Conservation (phyloP, 495 filamentous ascomycete species). For the Filosporella fistucella region DNA sequence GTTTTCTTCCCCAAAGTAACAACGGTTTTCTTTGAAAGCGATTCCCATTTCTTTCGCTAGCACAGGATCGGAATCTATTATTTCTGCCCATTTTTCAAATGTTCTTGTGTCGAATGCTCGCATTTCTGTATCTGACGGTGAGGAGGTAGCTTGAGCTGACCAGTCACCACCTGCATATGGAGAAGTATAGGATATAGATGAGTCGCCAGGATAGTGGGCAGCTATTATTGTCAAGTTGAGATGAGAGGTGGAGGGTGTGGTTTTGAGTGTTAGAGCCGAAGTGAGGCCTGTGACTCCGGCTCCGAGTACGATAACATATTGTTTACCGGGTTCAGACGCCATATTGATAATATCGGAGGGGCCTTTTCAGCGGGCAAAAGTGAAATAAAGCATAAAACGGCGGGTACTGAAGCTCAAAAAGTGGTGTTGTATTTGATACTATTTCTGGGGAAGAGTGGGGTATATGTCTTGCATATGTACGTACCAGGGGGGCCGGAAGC, state of each 20-base stretch:
- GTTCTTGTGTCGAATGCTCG: conserved; percentile 41
- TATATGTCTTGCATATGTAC: no score
- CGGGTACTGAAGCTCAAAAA: no score
- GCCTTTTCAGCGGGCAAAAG: no score
- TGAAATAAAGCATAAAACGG: no score
- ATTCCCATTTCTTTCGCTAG: conserved; percentile 9
- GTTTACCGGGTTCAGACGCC: not conserved
- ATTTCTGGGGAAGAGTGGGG: no score
- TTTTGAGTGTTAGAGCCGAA: conserved; percentile 32
- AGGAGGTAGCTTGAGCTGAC: conserved; percentile 6
- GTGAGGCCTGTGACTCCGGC: conserved; percentile 40
- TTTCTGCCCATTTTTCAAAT: conserved; percentile 38
- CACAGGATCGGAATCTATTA: conserved; percentile 10
- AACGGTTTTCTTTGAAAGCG: conserved; percentile 1
- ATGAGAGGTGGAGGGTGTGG: conserved; percentile 3
- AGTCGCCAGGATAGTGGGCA: conserved; percentile 27
- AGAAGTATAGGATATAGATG: conserved; percentile 11
- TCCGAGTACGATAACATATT: conserved; percentile 21
- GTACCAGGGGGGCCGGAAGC: no score
- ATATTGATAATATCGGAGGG: no score
- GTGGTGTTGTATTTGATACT: no score
- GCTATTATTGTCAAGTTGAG: conserved; percentile 36
- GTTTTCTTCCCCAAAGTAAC: conserved; percentile 12
- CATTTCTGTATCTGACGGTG: conserved; percentile 1
- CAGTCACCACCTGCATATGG: conserved; percentile 16